These are phyloP conservation scores for Biancaea sappan DNA, from an alignment of 306 rosid genomes.

Conservation along the genomic window DNA sequence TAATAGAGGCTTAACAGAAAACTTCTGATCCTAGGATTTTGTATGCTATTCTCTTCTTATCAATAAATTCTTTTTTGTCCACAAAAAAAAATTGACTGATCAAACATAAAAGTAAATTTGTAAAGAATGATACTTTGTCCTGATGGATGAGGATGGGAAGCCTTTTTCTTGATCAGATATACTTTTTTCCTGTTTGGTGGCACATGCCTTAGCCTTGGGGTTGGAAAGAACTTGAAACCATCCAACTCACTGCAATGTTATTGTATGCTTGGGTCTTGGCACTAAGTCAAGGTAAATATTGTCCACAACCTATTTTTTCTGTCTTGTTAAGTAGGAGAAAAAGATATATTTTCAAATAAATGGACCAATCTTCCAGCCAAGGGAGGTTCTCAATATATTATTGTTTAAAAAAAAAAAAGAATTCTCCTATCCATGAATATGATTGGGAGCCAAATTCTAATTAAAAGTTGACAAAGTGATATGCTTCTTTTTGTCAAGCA, in stretches of 20 bases:
- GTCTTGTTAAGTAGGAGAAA: neutral
- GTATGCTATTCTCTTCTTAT: neutral
- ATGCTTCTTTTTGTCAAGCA: slow-evolving; percentile 3
- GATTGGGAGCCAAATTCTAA: neutral
- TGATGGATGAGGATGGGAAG: neutral
- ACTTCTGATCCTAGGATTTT: neutral
- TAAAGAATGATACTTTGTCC: neutral
- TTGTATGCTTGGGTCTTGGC: neutral
- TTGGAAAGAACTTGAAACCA: neutral
- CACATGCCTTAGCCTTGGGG: neutral
- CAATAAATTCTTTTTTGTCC: neutral
- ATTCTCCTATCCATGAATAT: too few relatives aligned
- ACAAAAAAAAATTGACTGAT: neutral
- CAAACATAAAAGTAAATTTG: neutral
- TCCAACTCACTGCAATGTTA: neutral
- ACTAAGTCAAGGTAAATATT: neutral
- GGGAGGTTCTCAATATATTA: neutral
- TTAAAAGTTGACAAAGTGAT: neutral
- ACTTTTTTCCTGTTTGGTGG: neutral
- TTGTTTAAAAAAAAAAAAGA: too few relatives aligned
- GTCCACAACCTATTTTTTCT: neutral
- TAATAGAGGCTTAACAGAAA: too few relatives aligned
- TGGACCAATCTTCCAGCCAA: neutral
- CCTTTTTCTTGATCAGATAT: neutral
- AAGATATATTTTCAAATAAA: neutral